These are phyloP conservation scores for Stagonosporopsis vannaccii DNA, from an alignment of 2,329 filamentous ascomycete genomes.

Conservation along the genomic window DNA sequence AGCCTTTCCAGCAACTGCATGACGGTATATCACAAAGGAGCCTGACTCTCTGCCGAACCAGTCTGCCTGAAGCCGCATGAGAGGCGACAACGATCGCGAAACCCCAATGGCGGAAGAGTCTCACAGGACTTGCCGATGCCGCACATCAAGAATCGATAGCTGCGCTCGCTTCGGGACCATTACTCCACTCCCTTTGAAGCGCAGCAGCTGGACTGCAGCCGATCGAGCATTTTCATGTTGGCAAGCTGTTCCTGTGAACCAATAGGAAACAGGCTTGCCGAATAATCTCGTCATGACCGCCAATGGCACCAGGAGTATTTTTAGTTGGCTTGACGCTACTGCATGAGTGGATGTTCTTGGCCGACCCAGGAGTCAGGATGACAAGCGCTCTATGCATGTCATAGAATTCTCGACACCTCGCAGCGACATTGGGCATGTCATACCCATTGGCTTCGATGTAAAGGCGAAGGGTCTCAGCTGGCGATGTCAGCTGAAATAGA, in stretches of 20 bases:
- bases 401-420: not conserved
- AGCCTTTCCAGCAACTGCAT: not conserved
- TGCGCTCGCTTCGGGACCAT: not conserved
- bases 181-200: not conserved
- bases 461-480: not conserved
- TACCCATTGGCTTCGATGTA: not conserved
- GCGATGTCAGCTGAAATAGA: not conserved
- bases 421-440: not conserved
- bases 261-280: slow-evolving; percentile 1
- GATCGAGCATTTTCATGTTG: not conserved
- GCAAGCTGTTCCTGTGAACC: not conserved
- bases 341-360: not conserved
- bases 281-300: slow-evolving; percentile 1
- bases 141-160: slow-evolving; percentile 1
- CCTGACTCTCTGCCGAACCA: not conserved
- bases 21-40: not conserved
- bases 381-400: not conserved
- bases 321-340: not conserved
- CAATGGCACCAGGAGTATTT: not conserved
- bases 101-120: not conserved
- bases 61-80: not conserved
- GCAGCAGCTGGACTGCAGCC: not conserved
- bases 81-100: not conserved
- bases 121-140: not conserved
- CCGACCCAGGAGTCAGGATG: not conserved